Conservation (phyloP, 371 early-diverging fungal genomes). For the Lichtheimia corymbifera region DNA sequence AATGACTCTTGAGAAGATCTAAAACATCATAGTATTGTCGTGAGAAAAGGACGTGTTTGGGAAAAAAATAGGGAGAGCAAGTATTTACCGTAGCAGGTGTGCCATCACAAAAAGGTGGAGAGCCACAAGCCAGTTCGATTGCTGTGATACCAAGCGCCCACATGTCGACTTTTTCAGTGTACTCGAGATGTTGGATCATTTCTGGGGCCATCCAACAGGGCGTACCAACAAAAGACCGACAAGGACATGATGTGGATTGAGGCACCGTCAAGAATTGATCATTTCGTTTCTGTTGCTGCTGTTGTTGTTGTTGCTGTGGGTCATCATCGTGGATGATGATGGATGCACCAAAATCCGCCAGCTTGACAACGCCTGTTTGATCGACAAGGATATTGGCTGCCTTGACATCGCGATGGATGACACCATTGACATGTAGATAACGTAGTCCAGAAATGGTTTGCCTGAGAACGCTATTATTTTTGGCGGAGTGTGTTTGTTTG, state of each 20-base stretch:
- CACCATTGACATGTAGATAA: slow-evolving; percentile 87
- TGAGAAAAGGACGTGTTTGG: not conserved
- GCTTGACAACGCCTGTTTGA: slow-evolving; percentile 54
- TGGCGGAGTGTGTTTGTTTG: not conserved
- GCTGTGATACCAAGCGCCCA: slow-evolving; percentile 97
- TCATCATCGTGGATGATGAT: slow-evolving; percentile 16
- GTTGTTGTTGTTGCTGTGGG: not conserved
- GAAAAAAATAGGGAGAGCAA: not conserved
- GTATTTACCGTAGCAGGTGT: slow-evolving; percentile 75
- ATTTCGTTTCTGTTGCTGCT: not conserved
- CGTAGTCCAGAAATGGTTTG: slow-evolving; percentile 85
- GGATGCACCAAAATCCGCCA: slow-evolving; percentile 50
- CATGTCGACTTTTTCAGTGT: slow-evolving; percentile 80
- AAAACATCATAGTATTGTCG: not conserved
- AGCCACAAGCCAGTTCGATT: slow-evolving; percentile 91
- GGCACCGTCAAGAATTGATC: not conserved
- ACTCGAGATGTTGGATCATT: slow-evolving; percentile 73
- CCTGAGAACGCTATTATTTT: slow-evolving; percentile 61
- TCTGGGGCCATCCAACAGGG: slow-evolving; percentile 94
- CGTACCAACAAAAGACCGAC: slow-evolving; percentile 67
- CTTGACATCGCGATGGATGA: slow-evolving; percentile 97
- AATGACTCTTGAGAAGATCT: slow-evolving; percentile 39
- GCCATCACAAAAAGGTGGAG: slow-evolving; percentile 88
- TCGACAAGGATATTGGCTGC: slow-evolving; percentile 88
- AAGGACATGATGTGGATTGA: not conserved